Conservation (phyloP, 257 asterid species). For the Salvia splendens region DNA sequence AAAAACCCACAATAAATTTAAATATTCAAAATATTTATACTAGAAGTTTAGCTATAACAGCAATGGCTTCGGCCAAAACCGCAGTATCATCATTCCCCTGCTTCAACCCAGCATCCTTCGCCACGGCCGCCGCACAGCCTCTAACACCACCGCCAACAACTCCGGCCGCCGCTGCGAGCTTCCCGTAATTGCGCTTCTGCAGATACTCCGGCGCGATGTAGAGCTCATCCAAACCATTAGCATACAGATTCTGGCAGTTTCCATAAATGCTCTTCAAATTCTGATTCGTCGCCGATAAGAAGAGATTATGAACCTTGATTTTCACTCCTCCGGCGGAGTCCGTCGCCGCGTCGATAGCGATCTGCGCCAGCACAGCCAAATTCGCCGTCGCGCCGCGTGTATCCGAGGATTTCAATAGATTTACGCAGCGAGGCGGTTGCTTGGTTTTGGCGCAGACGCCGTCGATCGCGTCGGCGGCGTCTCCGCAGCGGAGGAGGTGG, state of each 20-base stretch:
- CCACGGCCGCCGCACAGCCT: constrained; percentile 25
- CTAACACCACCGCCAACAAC: not conserved
- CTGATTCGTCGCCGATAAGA: not conserved
- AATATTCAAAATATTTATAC: not conserved
- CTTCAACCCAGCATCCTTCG: not conserved
- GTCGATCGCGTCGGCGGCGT: constrained; percentile 17
- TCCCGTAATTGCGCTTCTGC: not conserved
- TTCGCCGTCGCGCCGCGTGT: constrained; percentile 12
- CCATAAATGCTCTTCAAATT: not conserved
- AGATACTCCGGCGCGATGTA: constrained; percentile 7
- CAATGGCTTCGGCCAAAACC: constrained; percentile 28
- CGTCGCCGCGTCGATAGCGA: constrained; percentile 19
- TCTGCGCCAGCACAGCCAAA: constrained; percentile 22
- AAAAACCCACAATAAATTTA: too few species aligned
- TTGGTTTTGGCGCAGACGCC: constrained; percentile 14
- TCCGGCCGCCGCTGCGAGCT: not conserved
- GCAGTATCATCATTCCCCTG: not conserved
- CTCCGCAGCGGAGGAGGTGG: constrained; percentile 6
- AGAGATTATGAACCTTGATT: not conserved
- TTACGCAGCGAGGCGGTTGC: constrained; percentile 14
- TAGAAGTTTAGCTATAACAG: constrained; percentile 20
- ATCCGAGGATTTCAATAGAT: not conserved
- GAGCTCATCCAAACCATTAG: constrained; percentile 9
- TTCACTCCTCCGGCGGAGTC: constrained; percentile 1
- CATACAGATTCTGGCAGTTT: constrained; percentile 18